A percentile compares a stretch with the other conserved stretches of the same genome.
Conservation (phyloP, 192 early-diverging fungal genomes). For the Pilobolus umbonatus region DNA sequence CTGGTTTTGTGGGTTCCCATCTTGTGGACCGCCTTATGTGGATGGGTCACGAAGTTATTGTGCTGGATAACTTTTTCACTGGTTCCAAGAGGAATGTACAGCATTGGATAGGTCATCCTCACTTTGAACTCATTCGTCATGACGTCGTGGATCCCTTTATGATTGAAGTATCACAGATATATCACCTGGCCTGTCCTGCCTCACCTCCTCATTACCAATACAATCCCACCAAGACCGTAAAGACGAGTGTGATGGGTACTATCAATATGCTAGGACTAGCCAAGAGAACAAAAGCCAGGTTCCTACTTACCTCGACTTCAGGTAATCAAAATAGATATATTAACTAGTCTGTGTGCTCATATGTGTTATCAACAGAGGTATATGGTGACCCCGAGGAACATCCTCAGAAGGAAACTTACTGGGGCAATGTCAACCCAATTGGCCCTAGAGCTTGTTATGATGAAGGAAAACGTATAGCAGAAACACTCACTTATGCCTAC, state of each 20-base stretch:
- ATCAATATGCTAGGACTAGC: conserved; percentile 86
- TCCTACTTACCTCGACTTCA: conserved; percentile 76
- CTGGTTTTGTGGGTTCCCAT: conserved; percentile 86
- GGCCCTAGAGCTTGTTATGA: conserved; percentile 85
- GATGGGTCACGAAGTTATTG: conserved; percentile 79
- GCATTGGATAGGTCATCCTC: conserved; percentile 80
- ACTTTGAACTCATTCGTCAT: conserved; percentile 77
- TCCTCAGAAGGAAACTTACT: conserved; percentile 82
- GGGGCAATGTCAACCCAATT: conserved; percentile 75
- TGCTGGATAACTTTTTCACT: conserved; percentile 80
- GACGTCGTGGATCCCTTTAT: conserved; percentile 82
- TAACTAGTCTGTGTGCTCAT: background rate
- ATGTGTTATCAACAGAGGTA: conserved; percentile 52
- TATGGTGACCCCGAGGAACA: conserved; percentile 85
- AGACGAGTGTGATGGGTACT: conserved; percentile 79
- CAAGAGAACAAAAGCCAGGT: conserved; percentile 73
- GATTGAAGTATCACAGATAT: conserved; percentile 82
- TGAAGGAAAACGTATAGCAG: conserved; percentile 83
- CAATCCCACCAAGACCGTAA: conserved; percentile 83
- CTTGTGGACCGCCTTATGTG: conserved; percentile 76
- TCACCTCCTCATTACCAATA: conserved; percentile 86
- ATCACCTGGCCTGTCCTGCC: conserved; percentile 83
- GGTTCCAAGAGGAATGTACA: conserved; percentile 70
- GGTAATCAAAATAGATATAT: conserved; percentile 35
- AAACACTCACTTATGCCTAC: conserved; percentile 76